These are phyloP conservation scores for Alternaria brassicae DNA, from an alignment of 2,329 filamentous ascomycete genomes.

Conservation along the genomic window DNA sequence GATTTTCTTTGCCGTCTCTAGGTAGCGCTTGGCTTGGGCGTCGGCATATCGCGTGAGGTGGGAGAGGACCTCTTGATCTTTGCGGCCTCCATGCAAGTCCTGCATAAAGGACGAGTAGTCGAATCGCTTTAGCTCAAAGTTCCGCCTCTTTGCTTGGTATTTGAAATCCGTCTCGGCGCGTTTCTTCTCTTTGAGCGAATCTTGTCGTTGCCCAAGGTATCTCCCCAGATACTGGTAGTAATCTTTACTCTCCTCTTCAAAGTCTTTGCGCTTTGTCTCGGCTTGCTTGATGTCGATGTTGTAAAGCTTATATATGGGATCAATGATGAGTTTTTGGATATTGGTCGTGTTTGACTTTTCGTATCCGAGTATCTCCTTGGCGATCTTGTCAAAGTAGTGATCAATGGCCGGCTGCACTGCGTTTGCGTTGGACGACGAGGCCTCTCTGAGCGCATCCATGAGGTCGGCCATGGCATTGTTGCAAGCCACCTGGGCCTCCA, in stretches of 20 bases:
- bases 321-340: constrained; percentile 91
- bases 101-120: constrained; percentile 99
- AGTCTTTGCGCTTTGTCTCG: constrained; percentile 94
- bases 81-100: constrained; percentile 97
- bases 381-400: constrained; percentile 98
- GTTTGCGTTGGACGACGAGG: constrained; percentile 88
- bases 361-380: constrained; percentile 85
- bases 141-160: constrained; percentile 90
- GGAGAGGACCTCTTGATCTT: constrained; percentile 95
- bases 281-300: constrained; percentile 97
- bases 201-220: constrained; percentile 94
- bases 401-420: constrained; percentile 97
- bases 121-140: constrained; percentile 96
- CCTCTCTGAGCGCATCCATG: constrained; percentile 84
- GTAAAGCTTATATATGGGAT: constrained; percentile 90
- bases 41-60: constrained; percentile 94
- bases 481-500: constrained; percentile 78
- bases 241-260: constrained; percentile 98
- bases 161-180: constrained; percentile 93
- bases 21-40: constrained; percentile 82
- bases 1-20: constrained; percentile 84
- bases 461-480: constrained; percentile 87
- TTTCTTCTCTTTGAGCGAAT: constrained; percentile 97
- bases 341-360: constrained; percentile 84
- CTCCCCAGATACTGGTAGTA: constrained; percentile 95